phyloP scores from a whole-genome alignment of 768 basidiomycete genomes.

The Auricularia sp. region DNA sequence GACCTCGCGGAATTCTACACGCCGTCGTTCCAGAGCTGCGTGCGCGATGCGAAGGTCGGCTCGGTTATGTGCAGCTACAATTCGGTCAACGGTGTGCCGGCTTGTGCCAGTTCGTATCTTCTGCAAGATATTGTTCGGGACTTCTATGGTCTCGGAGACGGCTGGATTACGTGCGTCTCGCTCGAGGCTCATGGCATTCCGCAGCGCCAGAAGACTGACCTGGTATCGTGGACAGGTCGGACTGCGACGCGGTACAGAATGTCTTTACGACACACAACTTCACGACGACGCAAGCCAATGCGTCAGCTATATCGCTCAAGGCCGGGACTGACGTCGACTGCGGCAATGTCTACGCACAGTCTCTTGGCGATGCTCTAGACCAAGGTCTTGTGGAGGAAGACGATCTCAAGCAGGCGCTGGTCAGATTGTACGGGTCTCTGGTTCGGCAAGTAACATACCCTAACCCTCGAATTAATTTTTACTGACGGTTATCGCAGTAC shows the following conservation, averaged over 20 bases:
- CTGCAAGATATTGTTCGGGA: slow-evolving; percentile 40
- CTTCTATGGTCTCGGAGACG: slow-evolving; percentile 40
- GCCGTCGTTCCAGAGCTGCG: slow-evolving; percentile 47
- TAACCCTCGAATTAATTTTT: neutral
- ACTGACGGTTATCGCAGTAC: slow-evolving; percentile 24
- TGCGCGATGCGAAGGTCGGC: slow-evolving; percentile 50
- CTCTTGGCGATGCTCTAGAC: slow-evolving; percentile 39
- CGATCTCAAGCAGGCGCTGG: slow-evolving; percentile 34
- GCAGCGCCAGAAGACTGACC: no score
- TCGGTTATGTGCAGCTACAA: slow-evolving; percentile 56
- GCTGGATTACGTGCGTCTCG: slow-evolving; percentile 17
- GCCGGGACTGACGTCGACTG: slow-evolving; percentile 50
- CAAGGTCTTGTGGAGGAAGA: slow-evolving; percentile 36
- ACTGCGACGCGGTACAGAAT: slow-evolving; percentile 46
- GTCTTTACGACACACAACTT: slow-evolving; percentile 43
- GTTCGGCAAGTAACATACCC: slow-evolving; percentile 30
- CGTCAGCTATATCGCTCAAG: slow-evolving; percentile 39
- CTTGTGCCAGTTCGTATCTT: slow-evolving; percentile 44
- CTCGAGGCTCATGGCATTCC: neutral
- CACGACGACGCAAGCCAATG: slow-evolving; percentile 34
- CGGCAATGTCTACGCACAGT: slow-evolving; percentile 35
- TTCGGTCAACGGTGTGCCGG: slow-evolving; percentile 48
- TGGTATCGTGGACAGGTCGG: slow-evolving; percentile 24
- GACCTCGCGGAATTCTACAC: slow-evolving; percentile 49
- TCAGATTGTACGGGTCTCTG: slow-evolving; percentile 43